Percentiles rank a stretch among this genome's conserved stretches.
Conservation (phyloP, 441 rosid genomes). For the Theobroma grandiflorum region DNA sequence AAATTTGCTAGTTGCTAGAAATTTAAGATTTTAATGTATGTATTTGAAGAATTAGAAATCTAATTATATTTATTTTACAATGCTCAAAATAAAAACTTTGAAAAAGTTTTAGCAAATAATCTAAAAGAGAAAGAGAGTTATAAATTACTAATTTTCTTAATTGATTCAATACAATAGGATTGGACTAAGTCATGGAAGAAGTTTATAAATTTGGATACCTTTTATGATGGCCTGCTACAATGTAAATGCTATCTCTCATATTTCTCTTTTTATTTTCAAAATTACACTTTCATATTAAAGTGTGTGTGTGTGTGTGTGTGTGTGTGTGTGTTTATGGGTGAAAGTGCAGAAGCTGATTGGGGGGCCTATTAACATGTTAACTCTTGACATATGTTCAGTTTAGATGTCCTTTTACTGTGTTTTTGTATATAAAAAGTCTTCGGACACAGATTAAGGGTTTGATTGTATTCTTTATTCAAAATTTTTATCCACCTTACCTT, state of each 20-base stretch:
- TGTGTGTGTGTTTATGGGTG: no score
- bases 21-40: not conserved
- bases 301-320: no score
- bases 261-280: not conserved
- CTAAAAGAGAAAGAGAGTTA: not conserved
- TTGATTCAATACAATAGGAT: not conserved
- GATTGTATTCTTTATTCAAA: no score
- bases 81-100: not conserved
- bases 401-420: not conserved
- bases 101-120: not conserved
- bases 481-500: no score
- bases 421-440: not conserved
- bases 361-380: no score
- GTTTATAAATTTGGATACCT: not conserved
- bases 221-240: not conserved
- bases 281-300: not conserved
- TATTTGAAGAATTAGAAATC: not conserved
- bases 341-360: no score
- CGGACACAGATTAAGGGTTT: no score
- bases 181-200: not conserved
- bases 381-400: no score
- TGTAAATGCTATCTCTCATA: not conserved
- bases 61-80: not conserved
- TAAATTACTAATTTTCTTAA: not conserved
- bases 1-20: not conserved